Evolutionary conservation across 2,329 filamentous ascomycete genomes (phyloP), one percentile per base, ranked within the genome.

Genomic region (Dactylonectria estremocensis): DNA sequence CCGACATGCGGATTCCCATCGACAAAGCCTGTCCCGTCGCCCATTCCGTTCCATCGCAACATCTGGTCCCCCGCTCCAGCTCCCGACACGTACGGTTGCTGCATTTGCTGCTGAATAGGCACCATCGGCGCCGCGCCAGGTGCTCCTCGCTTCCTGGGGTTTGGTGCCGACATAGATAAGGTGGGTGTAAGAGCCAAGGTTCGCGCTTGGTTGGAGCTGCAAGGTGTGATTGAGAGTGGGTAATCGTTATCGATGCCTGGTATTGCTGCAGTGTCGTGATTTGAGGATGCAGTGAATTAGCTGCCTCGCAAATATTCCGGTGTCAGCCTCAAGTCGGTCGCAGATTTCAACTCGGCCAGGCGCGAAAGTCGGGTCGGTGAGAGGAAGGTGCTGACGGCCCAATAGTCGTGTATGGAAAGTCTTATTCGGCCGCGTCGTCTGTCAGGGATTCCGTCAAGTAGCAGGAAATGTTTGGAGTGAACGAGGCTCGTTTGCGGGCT

Each of bases 91-190:
- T 87, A 84, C 45, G 82, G 78, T 69, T 83, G 83, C 64, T 87
- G 87, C 76, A 87, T 81, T 71, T 83, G 83, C 45, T 86, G 84
- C 68, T 85, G 84, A 56, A 84, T 77, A 37, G 90, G 88, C 22
- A 87, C 82, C 71, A 88, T 82, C n/a, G 93, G 91, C 43, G 89
- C 87, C 69, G 91, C 84, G 78, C 92, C 93, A 64, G 93, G 91
- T 53, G 93, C 93, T 73, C 92, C 86, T 79, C 93, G 88, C 84
- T 96, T 96, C 80, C 93, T 83, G 20, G 87, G 79, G 70, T 88
- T 88, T 52, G 83, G 81, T 35, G 82, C 77, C 64, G 87, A 84
- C 86, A 88, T 87, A 68, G 69, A 64, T 48, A 46, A 46, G 58
- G 48, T 37, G 8, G 8, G 48, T 57, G 43, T 35, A 28, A 31